A percentile compares a stretch with the other conserved stretches of the same genome.
Evolutionary conservation across 805 yeast species (phyloP).

Genomic region (Wickerhamomyces kurtzmanii): DNA sequence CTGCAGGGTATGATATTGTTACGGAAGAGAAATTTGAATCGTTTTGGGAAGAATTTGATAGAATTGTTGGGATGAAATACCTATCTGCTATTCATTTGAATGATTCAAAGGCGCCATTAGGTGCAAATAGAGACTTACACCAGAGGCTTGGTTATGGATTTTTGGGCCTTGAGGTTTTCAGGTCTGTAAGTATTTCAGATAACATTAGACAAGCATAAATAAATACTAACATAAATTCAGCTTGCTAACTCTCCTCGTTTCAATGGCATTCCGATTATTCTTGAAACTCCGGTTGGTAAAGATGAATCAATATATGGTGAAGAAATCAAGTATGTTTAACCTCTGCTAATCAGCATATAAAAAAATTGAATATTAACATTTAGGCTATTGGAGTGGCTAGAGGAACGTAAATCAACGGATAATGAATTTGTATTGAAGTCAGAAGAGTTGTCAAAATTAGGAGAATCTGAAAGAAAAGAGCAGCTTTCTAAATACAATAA

Average conservation of each 20-base stretch:
- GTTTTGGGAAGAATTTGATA: conserved; percentile 75
- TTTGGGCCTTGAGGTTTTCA: conserved; percentile 76
- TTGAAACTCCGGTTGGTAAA: conserved; percentile 77
- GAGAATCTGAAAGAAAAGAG: conserved; percentile 61
- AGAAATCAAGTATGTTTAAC: conserved; percentile 48
- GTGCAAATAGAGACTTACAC: conserved; percentile 85
- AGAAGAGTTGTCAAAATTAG: conserved; percentile 41
- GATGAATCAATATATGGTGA: conserved; percentile 65
- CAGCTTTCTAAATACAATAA: conserved; percentile 56
- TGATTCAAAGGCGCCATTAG: conserved; percentile 91
- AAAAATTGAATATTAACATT: background rate
- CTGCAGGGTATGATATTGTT: conserved; percentile 91
- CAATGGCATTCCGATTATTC: conserved; percentile 61
- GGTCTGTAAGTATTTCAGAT: conserved; percentile 26
- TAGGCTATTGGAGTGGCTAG: conserved; percentile 65
- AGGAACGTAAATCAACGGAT: conserved; percentile 44
- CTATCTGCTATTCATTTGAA: conserved; percentile 79
- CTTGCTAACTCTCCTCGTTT: conserved; percentile 64
- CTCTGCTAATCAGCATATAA: background rate
- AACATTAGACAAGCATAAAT: too few species aligned
- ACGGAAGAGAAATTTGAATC: conserved; percentile 41
- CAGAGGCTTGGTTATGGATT: conserved; percentile 87
- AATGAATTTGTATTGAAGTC: conserved; percentile 40
- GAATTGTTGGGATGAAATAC: conserved; percentile 63
- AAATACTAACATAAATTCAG: too few species aligned